phyloP scores from a whole-genome alignment of 1,284 basidiomycete species.

The Cutaneotrichosporon dermatis region DNA sequence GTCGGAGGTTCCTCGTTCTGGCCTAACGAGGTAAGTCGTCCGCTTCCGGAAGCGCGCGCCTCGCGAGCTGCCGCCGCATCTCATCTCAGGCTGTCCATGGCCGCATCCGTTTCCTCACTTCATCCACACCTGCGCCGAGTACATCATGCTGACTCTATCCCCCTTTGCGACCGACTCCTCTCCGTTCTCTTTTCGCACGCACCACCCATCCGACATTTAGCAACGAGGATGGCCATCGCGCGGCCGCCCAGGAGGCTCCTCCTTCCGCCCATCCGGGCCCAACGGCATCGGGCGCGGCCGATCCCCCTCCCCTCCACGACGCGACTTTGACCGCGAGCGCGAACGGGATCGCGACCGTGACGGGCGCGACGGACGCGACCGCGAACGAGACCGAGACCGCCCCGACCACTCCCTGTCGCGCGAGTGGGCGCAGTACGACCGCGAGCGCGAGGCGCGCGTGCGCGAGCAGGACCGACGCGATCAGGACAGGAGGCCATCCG shows the following conservation, averaged over 20 bases:
- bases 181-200: neutral
- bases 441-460: constrained; percentile 5
- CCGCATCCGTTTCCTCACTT: too few relatives aligned
- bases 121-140: too few relatives aligned
- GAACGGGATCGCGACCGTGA: neutral
- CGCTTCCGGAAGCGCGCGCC: neutral
- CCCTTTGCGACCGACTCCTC: neutral
- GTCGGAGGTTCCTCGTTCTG: neutral
- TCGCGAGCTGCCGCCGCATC: neutral
- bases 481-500: neutral
- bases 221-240: neutral
- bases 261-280: neutral
- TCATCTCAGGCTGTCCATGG: neutral
- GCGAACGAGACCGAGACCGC: constrained; percentile 8
- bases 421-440: constrained; percentile 9
- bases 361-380: constrained; percentile 3
- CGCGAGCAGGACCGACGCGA: neutral
- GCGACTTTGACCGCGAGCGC: neutral
- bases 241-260: neutral
- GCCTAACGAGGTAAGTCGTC: constrained; percentile 3
- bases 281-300: neutral
- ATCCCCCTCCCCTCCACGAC: neutral
- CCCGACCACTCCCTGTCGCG: constrained; percentile 9
- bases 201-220: too few relatives aligned
- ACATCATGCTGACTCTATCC: neutral